Percentiles rank a stretch among this genome's conserved stretches.
These are phyloP conservation scores for Aspergillaceae sp. DNA, from an alignment of 2,329 filamentous ascomycete species.

Conservation along the genomic window DNA sequence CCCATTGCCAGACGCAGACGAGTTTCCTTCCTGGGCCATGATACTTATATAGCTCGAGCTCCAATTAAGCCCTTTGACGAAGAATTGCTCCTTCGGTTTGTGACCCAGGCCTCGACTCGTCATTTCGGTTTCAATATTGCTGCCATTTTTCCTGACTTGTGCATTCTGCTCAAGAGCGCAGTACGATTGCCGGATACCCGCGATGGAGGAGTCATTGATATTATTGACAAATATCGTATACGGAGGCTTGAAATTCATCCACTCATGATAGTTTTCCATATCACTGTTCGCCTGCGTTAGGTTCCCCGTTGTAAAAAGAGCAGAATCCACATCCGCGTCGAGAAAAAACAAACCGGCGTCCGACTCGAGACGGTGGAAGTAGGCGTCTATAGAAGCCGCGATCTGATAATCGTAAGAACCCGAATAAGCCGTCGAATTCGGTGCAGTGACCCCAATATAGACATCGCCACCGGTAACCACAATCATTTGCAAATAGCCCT, in stretches of 20 bases:
- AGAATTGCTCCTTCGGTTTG: conserved; percentile 79
- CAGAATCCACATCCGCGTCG: conserved; percentile 72
- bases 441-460: conserved; percentile 68
- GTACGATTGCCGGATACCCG: conserved; percentile 68
- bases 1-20: conserved; percentile 46
- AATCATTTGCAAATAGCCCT: conserved; percentile 61
- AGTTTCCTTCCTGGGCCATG: conserved; percentile 54
- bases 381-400: conserved; percentile 69
- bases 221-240: conserved; percentile 72
- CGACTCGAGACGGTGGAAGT: conserved; percentile 56
- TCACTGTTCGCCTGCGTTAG: conserved; percentile 43
- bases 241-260: conserved; percentile 52
- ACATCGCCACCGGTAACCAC: conserved; percentile 57
- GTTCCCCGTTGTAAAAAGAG: conserved; percentile 69
- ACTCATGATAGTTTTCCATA: conserved; percentile 44
- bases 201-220: conserved; percentile 48
- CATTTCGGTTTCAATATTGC: conserved; percentile 54
- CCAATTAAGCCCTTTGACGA: conserved; percentile 64
- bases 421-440: conserved; percentile 52
- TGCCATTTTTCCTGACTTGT: conserved; percentile 52
- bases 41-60: conserved; percentile 66
- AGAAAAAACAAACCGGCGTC: conserved; percentile 62
- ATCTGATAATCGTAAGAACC: conserved; percentile 73
- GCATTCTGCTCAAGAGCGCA: conserved; percentile 67
- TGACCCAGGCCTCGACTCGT: conserved; percentile 58